Evolutionary conservation across 106 monocot genomes (phyloP), one percentile per base, ranked within the genome.

Genomic region (Dendrobium chrysotoxum): DNA sequence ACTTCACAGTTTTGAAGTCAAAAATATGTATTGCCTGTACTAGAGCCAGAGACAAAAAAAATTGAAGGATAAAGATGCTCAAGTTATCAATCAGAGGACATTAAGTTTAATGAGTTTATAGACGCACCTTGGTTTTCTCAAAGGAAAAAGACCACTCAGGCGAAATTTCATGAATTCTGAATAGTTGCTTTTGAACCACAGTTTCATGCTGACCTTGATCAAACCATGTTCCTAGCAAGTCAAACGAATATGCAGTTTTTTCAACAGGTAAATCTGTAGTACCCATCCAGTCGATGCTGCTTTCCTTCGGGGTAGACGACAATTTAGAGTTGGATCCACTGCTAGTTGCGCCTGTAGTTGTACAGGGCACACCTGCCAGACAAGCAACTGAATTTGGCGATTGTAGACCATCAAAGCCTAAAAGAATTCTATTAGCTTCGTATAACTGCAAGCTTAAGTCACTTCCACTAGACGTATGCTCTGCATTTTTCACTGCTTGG

Each of bases 91-190:
- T 46, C 7, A 26, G 28, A 0, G 31, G 70, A 80, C 21, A 74
- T 74, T 30, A 74, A 21, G 74, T 4, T 28, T 40, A 42, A 40
- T 40, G 41, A 20, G 25, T 4, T 16, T 21, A 53, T 40, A 39
- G 77, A 64, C 53, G 15, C 79, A 94, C 91, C 93, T 94, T 89
- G 20, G 88, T 88, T 39, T 65, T 90, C 64, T 90, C 92, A 78
- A 26, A 85, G 28, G 90, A 90, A 85, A 83, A 92, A 82, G 92
- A 86, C 94, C 96, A 94, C 84, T 97, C 96, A 53, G 96, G 96
- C 72, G 86, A 90, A 30, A 96, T 85, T 83, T 92, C 93, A 80
- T 72, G 84, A 76, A 93, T 90, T 54, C 79, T 88, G 78, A 93
- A 93, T 31, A 42, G 53, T 38, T 84, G 83, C 25, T 87, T 93